These are phyloP conservation scores for Lactifluus rugatus DNA, from an alignment of 768 basidiomycete genomes.

Conservation along the genomic window DNA sequence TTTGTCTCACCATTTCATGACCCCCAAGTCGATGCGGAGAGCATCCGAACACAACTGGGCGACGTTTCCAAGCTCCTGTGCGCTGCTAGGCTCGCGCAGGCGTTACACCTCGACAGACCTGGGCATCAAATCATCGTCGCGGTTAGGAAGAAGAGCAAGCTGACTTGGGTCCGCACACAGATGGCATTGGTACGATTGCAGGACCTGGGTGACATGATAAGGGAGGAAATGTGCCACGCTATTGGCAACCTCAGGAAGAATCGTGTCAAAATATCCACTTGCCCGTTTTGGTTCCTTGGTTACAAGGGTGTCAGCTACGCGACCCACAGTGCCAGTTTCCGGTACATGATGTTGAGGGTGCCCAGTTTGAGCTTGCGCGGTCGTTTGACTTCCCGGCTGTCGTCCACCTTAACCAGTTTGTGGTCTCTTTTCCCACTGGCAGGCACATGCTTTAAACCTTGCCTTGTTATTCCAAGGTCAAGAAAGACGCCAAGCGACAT, in stretches of 20 bases:
- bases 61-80: background rate
- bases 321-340: conserved; percentile 67
- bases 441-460: no score
- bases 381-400: conserved; percentile 48
- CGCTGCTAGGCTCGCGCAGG: background rate
- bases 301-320: background rate
- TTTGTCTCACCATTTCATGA: conserved; percentile 57
- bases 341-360: conserved; percentile 32
- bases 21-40: conserved; percentile 41
- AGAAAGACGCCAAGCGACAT: conserved; percentile 40
- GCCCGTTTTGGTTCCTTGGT: background rate
- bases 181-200: background rate
- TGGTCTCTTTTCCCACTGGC: background rate
- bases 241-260: conserved; percentile 11
- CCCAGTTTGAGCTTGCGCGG: background rate
- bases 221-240: conserved; percentile 41
- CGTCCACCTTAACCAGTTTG: conserved; percentile 60
- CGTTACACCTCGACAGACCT: conserved; percentile 59
- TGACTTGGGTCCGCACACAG: conserved; percentile 36
- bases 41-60: conserved; percentile 54
- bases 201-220: conserved; percentile 28
- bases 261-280: background rate
- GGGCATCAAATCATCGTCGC: conserved; percentile 45
- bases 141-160: conserved; percentile 53
- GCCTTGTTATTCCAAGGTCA: conserved; percentile 36